A percentile compares a stretch with the other conserved stretches of the same genome.
phyloP scores from a whole-genome alignment of 495 filamentous ascomycete genomes.

The Rusavskia elegans region DNA sequence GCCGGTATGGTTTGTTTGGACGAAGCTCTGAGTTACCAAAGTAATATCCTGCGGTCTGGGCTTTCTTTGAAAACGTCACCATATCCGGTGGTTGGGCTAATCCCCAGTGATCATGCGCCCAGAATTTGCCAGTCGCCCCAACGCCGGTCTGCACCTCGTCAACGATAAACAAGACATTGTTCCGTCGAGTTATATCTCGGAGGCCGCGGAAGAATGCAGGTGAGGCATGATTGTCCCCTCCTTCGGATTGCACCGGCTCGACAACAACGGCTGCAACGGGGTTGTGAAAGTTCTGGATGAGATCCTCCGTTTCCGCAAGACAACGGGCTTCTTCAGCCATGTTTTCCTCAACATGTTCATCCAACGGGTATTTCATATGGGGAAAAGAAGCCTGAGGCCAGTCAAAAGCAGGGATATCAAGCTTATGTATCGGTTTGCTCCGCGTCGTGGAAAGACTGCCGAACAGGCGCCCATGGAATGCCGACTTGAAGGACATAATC shows the following conservation, averaged over 20 bases:
- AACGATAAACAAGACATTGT: slow-evolving; percentile 83
- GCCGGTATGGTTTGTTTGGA: slow-evolving; percentile 98
- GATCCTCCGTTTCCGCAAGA: slow-evolving; percentile 73
- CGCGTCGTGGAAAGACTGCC: slow-evolving; percentile 84
- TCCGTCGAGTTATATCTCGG: slow-evolving; percentile 69
- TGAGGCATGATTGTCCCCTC: slow-evolving; percentile 96
- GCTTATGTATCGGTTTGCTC: slow-evolving; percentile 94
- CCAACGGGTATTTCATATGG: slow-evolving; percentile 75
- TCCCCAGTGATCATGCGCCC: slow-evolving; percentile 98
- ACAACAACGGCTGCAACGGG: slow-evolving; percentile 84
- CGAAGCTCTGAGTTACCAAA: slow-evolving; percentile 72
- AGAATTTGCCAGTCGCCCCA: slow-evolving; percentile 91
- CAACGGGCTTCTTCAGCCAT: slow-evolving; percentile 67
- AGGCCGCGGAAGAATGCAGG: slow-evolving; percentile 84
- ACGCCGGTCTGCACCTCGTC: slow-evolving; percentile 98
- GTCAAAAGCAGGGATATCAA: slow-evolving; percentile 96
- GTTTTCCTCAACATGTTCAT: slow-evolving; percentile 70
- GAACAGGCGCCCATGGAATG: slow-evolving; percentile 93
- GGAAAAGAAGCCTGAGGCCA: slow-evolving; percentile 97
- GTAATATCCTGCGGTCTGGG: slow-evolving; percentile 95
- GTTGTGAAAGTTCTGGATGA: slow-evolving; percentile 68
- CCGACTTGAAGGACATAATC: slow-evolving; percentile 85
- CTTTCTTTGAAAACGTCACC: slow-evolving; percentile 98
- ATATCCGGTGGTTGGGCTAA: slow-evolving; percentile 79
- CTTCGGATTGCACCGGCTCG: slow-evolving; percentile 96